Percentiles rank a stretch among this genome's conserved stretches.
Evolutionary conservation across 257 asterid species (phyloP).

Genomic region (Thymus mandschuricus): DNA sequence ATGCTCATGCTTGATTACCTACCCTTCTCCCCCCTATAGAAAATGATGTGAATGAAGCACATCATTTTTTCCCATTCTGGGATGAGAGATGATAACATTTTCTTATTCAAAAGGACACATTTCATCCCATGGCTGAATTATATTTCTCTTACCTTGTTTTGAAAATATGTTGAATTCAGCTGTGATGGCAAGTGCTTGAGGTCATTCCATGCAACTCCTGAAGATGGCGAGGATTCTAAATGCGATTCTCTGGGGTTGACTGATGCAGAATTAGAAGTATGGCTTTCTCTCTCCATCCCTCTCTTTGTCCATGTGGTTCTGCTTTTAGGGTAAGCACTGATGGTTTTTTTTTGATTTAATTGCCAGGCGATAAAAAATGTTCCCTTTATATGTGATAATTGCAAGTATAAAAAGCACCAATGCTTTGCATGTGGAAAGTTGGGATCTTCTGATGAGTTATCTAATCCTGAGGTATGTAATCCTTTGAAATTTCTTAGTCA

Average conservation of each 20-base stretch:
- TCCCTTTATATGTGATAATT: conserved; percentile 70
- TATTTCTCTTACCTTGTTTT: conserved; percentile 10
- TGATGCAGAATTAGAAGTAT: conserved; percentile 56
- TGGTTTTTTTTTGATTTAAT: conserved; percentile 19
- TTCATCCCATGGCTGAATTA: neutral
- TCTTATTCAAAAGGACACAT: neutral
- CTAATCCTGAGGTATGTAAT: conserved; percentile 71
- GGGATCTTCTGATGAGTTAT: conserved; percentile 85
- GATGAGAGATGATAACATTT: neutral
- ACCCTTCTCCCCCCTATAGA: neutral
- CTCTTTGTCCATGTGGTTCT: conserved; percentile 15
- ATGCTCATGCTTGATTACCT: neutral
- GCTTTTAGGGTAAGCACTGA: conserved; percentile 27
- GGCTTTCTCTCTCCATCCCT: conserved; percentile 18
- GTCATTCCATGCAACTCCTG: conserved; percentile 77
- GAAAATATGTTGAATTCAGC: conserved; percentile 38
- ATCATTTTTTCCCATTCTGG: neutral
- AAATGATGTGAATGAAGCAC: neutral
- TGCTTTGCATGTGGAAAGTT: conserved; percentile 85
- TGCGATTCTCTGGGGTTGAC: conserved; percentile 71
- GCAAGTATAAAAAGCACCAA: conserved; percentile 71
- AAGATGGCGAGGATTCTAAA: conserved; percentile 60
- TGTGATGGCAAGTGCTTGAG: conserved; percentile 94
- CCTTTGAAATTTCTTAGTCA: conserved; percentile 1
- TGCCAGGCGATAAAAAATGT: conserved; percentile 49